Base-by-base conservation (phyloP, 371 early-diverging fungal genomes). In the Chytridium lagenaria region DNA sequence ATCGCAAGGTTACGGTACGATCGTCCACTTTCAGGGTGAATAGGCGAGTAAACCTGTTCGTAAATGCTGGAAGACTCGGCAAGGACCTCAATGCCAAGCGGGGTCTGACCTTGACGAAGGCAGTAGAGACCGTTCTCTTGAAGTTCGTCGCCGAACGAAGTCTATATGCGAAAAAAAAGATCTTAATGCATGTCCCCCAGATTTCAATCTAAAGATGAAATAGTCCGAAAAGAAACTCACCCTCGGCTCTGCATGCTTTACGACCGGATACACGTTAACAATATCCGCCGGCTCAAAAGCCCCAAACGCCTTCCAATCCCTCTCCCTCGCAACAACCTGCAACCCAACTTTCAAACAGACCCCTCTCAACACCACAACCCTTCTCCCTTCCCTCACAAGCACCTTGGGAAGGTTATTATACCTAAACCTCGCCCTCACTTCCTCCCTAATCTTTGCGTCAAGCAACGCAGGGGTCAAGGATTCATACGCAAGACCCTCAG, bases 1-100 rank as follows among this genome's bases (percentile, higher is more conserved):
- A 93, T 89, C n/a, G 97, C 94, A 51, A 95, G 81, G n/a, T 89
- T 89, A 16, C 91, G 89, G 80, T 93, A 95, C 75, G 92, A 91
- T 34, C 93, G 91, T 33, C 91, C 92, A 0, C 94, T 93, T 69
- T 94, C 94, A 0, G 94, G 90, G 76, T 95, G 95, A 72, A 97
- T 78, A 77, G 92, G 92, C 30, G 97, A 96, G 78, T 91, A 94
- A 1, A 92, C 91, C 79, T 96, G 96, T 81, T 97, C 98, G 78
- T 92, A 94, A 59, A 96, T 82, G 2, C 93, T 83, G 70, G 93
- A 80, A 15, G 95, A 91, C 80, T 97, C 95, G 34, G 89, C 76
- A 76, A 95, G 78, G 37, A 96, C 81, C 76, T 95, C 96, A 63
- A 94, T 73, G 28, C 94, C 95, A 59, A 70, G 30, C 50, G 70